Conservation (phyloP, 192 early-diverging fungal species). For the Gryganskiella cystojenkinii region DNA sequence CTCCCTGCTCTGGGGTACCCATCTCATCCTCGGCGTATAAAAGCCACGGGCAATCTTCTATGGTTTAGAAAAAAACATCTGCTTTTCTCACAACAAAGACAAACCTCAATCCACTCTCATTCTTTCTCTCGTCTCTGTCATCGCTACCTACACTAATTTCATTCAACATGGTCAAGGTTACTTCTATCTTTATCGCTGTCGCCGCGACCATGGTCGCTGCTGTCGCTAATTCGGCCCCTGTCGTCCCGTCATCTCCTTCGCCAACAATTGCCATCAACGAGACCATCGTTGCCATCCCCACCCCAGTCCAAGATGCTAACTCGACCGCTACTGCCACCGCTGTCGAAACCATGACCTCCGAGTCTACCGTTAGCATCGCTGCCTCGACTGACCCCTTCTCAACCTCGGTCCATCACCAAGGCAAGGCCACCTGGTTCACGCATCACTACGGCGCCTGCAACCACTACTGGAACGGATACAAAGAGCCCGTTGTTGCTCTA, state of each 20-base stretch:
- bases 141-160: too few relatives aligned
- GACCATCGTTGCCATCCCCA: not conserved
- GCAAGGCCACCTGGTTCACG: constrained; percentile 53
- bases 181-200: constrained; percentile 1
- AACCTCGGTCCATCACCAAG: constrained; percentile 14
- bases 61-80: too few relatives aligned
- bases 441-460: constrained; percentile 43
- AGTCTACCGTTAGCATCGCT: not conserved
- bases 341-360: not conserved
- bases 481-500: constrained; percentile 42
- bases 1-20: too few relatives aligned
- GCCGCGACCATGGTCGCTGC: constrained; percentile 7
- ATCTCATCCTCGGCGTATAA: too few relatives aligned
- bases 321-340: not conserved
- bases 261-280: too few relatives aligned
- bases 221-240: constrained; percentile 11
- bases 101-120: not conserved
- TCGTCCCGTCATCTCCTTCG: too few relatives aligned
- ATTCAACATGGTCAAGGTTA: constrained; percentile 10
- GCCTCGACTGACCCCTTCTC: constrained; percentile 15
- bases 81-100: not conserved
- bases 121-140: not conserved
- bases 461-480: constrained; percentile 25
- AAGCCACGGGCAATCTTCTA: not conserved
- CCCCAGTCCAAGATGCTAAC: not conserved